These are phyloP conservation scores for Parachaetomium inaequale DNA, from an alignment of 495 filamentous ascomycete species.

Conservation along the genomic window DNA sequence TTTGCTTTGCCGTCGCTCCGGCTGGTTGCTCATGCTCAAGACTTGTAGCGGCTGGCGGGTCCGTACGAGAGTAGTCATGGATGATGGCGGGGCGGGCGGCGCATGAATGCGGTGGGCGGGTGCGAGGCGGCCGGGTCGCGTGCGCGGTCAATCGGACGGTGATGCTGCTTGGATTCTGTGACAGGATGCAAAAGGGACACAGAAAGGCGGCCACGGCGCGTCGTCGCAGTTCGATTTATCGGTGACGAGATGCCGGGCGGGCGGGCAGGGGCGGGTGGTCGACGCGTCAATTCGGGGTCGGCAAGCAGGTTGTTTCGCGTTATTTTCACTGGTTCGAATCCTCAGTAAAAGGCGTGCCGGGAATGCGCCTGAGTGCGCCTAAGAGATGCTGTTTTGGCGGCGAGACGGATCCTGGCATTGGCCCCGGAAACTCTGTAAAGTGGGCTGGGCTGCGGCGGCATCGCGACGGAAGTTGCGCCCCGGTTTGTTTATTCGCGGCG, in stretches of 20 bases:
- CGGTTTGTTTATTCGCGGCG: conserved; percentile 24
- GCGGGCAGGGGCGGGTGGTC: neutral
- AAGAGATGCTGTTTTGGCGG: conserved; percentile 11
- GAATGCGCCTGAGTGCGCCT: conserved; percentile 4
- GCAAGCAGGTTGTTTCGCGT: conserved; percentile 9
- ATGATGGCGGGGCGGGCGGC: conserved; percentile 36
- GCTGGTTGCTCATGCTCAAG: conserved; percentile 58
- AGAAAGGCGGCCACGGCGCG: conserved; percentile 14
- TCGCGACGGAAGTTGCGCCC: conserved; percentile 21
- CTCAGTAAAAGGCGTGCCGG: neutral
- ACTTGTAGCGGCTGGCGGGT: conserved; percentile 56
- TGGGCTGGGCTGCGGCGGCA: conserved; percentile 15
- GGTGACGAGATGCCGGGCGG: neutral
- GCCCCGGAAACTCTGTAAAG: neutral
- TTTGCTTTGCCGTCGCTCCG: conserved; percentile 54
- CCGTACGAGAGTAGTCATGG: conserved; percentile 61
- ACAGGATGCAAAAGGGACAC: neutral
- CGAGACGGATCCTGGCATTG: neutral
- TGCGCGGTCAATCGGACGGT: neutral
- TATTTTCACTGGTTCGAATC: neutral
- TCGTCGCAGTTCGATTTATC: conserved; percentile 13
- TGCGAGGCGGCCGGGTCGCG: neutral
- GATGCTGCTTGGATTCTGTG: neutral
- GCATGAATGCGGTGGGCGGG: conserved; percentile 23
- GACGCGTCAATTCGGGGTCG: conserved; percentile 10